These are phyloP conservation scores for Croton setiger DNA, from an alignment of 441 rosid species.

Conservation along the genomic window DNA sequence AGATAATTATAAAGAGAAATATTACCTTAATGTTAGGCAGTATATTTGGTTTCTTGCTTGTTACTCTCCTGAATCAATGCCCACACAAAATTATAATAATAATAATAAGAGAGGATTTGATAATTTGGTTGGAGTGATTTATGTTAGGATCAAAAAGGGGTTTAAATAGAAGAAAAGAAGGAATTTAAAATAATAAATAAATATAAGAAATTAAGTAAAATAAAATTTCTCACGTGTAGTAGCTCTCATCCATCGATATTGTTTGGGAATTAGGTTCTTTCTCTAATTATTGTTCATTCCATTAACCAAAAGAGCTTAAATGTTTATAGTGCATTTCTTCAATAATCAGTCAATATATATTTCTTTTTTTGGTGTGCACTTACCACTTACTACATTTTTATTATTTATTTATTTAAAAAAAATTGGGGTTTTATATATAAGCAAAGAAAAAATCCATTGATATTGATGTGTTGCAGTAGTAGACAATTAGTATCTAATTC, in stretches of 20 bases:
- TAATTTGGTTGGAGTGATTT: constrained; percentile 7
- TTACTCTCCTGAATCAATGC: constrained; percentile 10
- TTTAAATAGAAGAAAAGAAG: constrained; percentile 31
- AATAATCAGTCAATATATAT: constrained; percentile 11
- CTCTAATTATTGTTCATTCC: constrained; percentile 8
- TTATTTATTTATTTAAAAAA: too few relatives aligned
- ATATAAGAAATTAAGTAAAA: constrained; percentile 25
- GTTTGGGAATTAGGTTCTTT: constrained; percentile 42
- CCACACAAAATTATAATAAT: too few relatives aligned
- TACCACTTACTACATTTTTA: too few relatives aligned
- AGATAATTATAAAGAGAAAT: neutral
- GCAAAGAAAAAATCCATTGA: neutral
- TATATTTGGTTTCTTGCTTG: neutral
- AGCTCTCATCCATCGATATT: constrained; percentile 39
- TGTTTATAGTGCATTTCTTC: neutral
- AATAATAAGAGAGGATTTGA: neutral
- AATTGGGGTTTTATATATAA: too few relatives aligned
- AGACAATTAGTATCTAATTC: constrained; percentile 34
- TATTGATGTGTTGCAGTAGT: constrained; percentile 16
- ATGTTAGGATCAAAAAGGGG: constrained; percentile 9
- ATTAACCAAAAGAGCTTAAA: neutral
- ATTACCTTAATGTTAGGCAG: constrained; percentile 19
- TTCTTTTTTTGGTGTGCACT: neutral
- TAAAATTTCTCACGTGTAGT: constrained; percentile 23
- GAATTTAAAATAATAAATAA: constrained; percentile 6